Base-by-base conservation (phyloP, 176 grass and related monocot genomes). In the Guadua angustifolia region DNA sequence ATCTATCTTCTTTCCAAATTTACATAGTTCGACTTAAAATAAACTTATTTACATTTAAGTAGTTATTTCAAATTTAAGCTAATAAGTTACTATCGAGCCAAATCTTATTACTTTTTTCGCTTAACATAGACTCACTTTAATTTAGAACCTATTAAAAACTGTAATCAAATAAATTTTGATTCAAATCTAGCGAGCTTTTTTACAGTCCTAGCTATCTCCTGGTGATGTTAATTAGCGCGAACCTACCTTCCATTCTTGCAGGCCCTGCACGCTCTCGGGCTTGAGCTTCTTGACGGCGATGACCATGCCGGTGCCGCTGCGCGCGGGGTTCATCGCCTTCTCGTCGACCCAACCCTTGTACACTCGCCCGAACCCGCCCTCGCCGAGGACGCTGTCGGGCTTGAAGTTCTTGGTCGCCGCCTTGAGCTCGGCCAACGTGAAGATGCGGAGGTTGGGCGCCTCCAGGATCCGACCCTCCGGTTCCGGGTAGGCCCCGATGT, bases 261-360 rank as follows among this genome's bases (percentile, higher is more conserved):
- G 73, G 47, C 95, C 95, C 84, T 97, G 95, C 84, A 77, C 90
- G 84, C 95, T 97, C 90, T 90, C 95, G 86, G 84, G 75, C 75
- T 93, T 93, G 24, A 97, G 90, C 86, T 90, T 94, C 90, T 97
- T 97, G 83, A 97, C 89, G 69, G 95, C 95, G 35, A 94, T 90
- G 35, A 93, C 86, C 63, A 78, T 83, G n/a, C 90, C 92, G 1
- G 35, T 36, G 35, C 35, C 35, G 35, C 35, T 36, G 35, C 35
- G 2, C 35, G 35, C 35, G 35, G 35, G 35, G 35, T 36, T 36
- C 35, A 36, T 36, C 35, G 35, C 4, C 35, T 36, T 36, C 35
- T 91, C 92, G 84, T 97, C 92, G 51, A 97, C 88, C 95, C 95
- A 97, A 0, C 95, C 95, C 86, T 97, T 97, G 82, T 89, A 97